Conservation (phyloP, 2,329 filamentous ascomycete species). For the Ambrosiella cleistominuta region DNA sequence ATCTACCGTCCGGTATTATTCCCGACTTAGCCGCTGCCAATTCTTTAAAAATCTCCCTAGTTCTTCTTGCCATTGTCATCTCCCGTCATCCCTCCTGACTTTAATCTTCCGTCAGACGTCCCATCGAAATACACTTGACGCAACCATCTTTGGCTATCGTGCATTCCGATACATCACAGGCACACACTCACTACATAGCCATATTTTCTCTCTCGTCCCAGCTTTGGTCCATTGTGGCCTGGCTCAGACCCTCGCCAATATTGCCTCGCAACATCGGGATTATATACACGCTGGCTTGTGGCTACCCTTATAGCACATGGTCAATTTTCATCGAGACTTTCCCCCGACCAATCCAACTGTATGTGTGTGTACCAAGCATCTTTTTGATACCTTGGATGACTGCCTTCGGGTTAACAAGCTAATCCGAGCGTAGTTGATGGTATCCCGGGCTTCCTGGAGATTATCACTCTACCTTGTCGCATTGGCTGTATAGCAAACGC, state of each 20-base stretch:
- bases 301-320: neutral
- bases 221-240: neutral
- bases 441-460: neutral
- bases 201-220: neutral
- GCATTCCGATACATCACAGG: neutral
- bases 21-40: neutral
- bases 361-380: neutral
- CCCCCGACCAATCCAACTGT: neutral
- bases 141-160: neutral
- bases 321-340: neutral
- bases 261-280: neutral
- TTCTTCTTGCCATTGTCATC: neutral
- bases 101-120: neutral
- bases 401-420: no score
- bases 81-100: neutral
- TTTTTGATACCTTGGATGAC: neutral
- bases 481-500: neutral
- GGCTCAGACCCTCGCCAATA: neutral
- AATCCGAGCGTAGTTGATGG: no score
- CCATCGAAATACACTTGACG: neutral
- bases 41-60: neutral
- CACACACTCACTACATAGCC: neutral
- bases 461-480: neutral
- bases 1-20: neutral
- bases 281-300: neutral